A percentile compares a stretch with the other conserved stretches of the same genome.
Conservation (phyloP, 1,284 basidiomycete genomes). For the Calocybe gambosa region DNA sequence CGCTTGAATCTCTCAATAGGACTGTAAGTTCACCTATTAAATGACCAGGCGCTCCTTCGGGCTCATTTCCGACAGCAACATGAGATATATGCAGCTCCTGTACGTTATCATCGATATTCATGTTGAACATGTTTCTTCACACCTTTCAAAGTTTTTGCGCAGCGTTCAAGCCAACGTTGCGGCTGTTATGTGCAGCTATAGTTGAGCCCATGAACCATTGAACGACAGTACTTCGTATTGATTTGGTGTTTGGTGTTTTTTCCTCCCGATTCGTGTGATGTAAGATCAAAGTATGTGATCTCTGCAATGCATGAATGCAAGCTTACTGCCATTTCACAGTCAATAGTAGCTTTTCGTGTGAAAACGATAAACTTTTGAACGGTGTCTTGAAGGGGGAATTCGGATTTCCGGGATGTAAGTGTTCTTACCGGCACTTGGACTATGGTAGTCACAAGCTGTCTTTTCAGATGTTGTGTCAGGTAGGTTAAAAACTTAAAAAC, state of each 20-base stretch:
- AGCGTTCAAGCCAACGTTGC: constrained; percentile 63
- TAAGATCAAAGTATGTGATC: constrained; percentile 36
- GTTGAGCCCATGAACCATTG: constrained; percentile 24
- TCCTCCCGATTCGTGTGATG: not conserved
- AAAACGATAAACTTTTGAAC: constrained; percentile 64
- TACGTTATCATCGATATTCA: constrained; percentile 20
- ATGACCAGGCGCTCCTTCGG: not conserved
- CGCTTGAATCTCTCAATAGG: constrained; percentile 3
- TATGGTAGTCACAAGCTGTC: not conserved
- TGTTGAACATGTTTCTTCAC: not conserved
- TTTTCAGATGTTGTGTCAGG: constrained; percentile 46
- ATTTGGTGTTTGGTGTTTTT: constrained; percentile 1
- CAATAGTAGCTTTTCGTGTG: constrained; percentile 63
- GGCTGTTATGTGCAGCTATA: constrained; percentile 68
- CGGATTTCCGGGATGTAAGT: constrained; percentile 64
- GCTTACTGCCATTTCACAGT: constrained; percentile 24
- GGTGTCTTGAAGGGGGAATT: constrained; percentile 70
- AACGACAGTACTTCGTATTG: not conserved
- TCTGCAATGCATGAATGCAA: not conserved
- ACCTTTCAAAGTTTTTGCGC: constrained; percentile 42
- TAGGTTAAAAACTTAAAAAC: constrained; percentile 16
- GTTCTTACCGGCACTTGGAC: not conserved
- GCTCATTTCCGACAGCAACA: constrained; percentile 35
- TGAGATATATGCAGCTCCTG: constrained; percentile 49
- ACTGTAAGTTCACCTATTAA: constrained; percentile 20